Conservation (phyloP, 2,329 filamentous ascomycete genomes). For the Diplocarpon mali region DNA sequence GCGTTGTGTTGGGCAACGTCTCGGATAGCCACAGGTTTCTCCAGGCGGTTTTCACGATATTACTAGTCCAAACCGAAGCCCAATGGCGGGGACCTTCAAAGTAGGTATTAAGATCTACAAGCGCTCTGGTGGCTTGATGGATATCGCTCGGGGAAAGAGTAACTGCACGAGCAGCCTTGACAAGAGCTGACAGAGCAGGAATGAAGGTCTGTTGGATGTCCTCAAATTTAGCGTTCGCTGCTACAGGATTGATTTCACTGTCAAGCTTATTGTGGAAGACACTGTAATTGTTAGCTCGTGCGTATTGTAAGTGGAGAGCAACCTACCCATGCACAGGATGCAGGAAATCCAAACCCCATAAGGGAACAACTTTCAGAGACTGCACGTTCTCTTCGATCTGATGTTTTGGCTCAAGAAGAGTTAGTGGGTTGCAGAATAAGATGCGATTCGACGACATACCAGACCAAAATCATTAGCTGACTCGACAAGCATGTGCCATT, state of each 20-base stretch:
- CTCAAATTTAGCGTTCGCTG: constrained; percentile 9
- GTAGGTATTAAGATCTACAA: constrained; percentile 22
- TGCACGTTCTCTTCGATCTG: constrained; percentile 31
- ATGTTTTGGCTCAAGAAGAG: not conserved
- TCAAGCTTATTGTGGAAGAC: constrained; percentile 32
- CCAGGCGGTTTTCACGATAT: constrained; percentile 35
- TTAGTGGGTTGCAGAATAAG: not conserved
- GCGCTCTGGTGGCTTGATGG: constrained; percentile 26
- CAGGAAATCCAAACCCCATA: constrained; percentile 40
- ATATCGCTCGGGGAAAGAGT: constrained; percentile 36
- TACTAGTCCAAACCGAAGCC: constrained; percentile 36
- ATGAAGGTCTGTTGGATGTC: constrained; percentile 43
- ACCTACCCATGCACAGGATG: constrained; percentile 39
- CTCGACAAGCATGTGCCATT: constrained; percentile 40
- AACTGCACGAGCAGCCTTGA: constrained; percentile 38
- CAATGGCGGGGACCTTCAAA: constrained; percentile 34
- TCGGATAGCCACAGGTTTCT: constrained; percentile 34
- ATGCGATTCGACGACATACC: constrained; percentile 23
- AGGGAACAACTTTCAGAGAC: constrained; percentile 36
- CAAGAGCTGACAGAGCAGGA: constrained; percentile 38
- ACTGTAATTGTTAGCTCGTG: not conserved
- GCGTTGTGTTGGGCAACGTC: constrained; percentile 27
- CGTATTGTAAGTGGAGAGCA: constrained; percentile 1
- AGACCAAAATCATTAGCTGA: constrained; percentile 41
- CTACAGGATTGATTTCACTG: constrained; percentile 33